phyloP scores from a whole-genome alignment of 2,329 filamentous ascomycete species.

The Epichloe elymi region DNA sequence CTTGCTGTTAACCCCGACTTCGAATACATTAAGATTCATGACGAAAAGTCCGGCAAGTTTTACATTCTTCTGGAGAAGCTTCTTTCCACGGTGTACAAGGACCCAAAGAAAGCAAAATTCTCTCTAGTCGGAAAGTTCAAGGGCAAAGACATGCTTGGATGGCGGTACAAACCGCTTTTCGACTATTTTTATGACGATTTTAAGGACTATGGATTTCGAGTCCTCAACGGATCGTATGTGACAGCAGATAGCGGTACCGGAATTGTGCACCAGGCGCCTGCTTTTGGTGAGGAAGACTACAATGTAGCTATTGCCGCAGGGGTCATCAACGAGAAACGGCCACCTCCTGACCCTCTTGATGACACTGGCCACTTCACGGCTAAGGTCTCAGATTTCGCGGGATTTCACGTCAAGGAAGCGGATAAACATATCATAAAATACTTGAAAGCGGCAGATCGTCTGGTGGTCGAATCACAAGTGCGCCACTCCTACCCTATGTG shows the following conservation, averaged over 20 bases:
- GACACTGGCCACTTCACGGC: constrained; percentile 68
- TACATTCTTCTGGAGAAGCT: constrained; percentile 77
- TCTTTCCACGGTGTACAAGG: constrained; percentile 68
- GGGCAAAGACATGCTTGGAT: constrained; percentile 55
- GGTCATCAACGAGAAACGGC: constrained; percentile 61
- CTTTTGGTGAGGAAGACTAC: constrained; percentile 95
- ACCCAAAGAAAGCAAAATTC: constrained; percentile 65
- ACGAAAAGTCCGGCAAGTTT: constrained; percentile 69
- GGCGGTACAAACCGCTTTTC: constrained; percentile 72
- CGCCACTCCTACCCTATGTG: constrained; percentile 91
- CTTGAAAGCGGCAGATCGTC: constrained; percentile 60
- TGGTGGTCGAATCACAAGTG: constrained; percentile 77
- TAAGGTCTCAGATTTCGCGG: constrained; percentile 67
- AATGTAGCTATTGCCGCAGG: constrained; percentile 64
- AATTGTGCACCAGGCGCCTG: constrained; percentile 85
- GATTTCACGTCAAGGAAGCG: constrained; percentile 80
- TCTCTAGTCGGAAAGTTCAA: constrained; percentile 54
- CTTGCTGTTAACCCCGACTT: constrained; percentile 71
- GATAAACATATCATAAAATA: constrained; percentile 90
- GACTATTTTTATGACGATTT: constrained; percentile 83
- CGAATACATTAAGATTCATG: constrained; percentile 76
- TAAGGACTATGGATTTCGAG: constrained; percentile 69
- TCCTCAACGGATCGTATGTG: constrained; percentile 75
- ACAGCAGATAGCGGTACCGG: constrained; percentile 84
- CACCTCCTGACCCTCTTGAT: constrained; percentile 86